These are phyloP conservation scores for Ceratobasidium sp. DNA, from an alignment of 1,284 basidiomycete species.

Conservation along the genomic window DNA sequence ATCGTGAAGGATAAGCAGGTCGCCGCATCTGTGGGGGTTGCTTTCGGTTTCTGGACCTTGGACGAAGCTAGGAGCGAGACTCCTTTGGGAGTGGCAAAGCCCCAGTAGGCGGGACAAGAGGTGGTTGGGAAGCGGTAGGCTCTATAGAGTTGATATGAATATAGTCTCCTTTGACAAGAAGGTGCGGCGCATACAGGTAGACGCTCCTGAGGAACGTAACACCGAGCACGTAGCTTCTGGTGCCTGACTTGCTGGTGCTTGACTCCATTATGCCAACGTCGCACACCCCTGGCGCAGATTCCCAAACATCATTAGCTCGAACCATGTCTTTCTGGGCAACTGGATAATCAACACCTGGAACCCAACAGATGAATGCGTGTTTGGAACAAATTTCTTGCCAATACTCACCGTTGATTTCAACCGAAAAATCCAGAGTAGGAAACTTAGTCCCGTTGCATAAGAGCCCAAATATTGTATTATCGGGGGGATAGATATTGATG, in stretches of 20 bases:
- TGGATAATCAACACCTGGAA: conserved; percentile 36
- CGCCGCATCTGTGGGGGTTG: conserved; percentile 32
- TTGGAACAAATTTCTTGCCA: too few species aligned
- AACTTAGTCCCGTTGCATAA: conserved; percentile 14
- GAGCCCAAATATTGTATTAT: conserved; percentile 34
- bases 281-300: conserved; percentile 8
- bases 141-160: neutral
- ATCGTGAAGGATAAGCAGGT: conserved; percentile 18
- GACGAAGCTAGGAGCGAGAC: conserved; percentile 11
- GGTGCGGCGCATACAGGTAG: conserved; percentile 23
- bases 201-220: conserved; percentile 41
- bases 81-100: conserved; percentile 34
- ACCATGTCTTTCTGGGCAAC: conserved; percentile 28
- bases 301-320: neutral
- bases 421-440: conserved; percentile 27
- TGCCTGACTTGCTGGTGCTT: neutral
- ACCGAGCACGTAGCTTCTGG: conserved; percentile 2
- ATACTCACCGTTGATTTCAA: conserved; percentile 35
- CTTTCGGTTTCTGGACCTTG: conserved; percentile 20
- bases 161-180: neutral
- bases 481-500: conserved; percentile 34
- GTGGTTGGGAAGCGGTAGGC: conserved; percentile 41
- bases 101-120: conserved; percentile 39
- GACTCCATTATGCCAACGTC: conserved; percentile 41
- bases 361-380: neutral